Conservation (phyloP, 148 eudicot genomes). For the Cornus florida region DNA sequence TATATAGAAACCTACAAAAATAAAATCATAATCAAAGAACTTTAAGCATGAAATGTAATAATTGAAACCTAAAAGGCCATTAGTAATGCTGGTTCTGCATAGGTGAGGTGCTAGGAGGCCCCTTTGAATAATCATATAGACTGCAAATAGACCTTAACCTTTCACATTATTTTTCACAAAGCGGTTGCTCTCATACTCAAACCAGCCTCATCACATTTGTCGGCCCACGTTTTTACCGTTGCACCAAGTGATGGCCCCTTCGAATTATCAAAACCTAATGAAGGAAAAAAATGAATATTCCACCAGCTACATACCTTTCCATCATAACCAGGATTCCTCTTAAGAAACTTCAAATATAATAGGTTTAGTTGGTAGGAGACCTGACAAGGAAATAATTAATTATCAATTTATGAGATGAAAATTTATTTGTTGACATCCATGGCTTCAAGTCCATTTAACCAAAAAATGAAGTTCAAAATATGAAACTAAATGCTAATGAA, state of each 20-base stretch:
- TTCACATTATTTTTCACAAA: no score
- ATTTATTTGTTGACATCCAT: neutral
- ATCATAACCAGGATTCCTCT: conserved; percentile 95
- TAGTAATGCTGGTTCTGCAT: no score
- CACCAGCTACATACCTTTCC: conserved; percentile 70
- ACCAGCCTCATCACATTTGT: no score
- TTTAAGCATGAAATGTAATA: conserved; percentile 3
- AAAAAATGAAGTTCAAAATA: neutral
- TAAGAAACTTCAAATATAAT: conserved; percentile 78
- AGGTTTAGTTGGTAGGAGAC: conserved; percentile 87
- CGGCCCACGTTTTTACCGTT: no score
- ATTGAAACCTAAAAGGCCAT: neutral
- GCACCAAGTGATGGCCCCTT: no score
- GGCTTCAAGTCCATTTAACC: neutral
- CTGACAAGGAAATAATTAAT: conserved; percentile 34
- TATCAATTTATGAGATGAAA: neutral
- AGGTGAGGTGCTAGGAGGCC: no score
- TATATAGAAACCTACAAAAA: conserved; percentile 76
- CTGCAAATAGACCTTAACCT: no score
- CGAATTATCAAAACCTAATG: neutral
- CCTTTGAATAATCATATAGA: no score
- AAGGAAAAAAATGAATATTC: neutral
- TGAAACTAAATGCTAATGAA: neutral
- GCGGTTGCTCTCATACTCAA: no score
- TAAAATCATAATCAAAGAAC: neutral